A percentile compares a stretch with the other conserved stretches of the same genome.
Evolutionary conservation across 2,329 filamentous ascomycete species (phyloP).

Genomic region (Graphiopsis chlorocephala): DNA sequence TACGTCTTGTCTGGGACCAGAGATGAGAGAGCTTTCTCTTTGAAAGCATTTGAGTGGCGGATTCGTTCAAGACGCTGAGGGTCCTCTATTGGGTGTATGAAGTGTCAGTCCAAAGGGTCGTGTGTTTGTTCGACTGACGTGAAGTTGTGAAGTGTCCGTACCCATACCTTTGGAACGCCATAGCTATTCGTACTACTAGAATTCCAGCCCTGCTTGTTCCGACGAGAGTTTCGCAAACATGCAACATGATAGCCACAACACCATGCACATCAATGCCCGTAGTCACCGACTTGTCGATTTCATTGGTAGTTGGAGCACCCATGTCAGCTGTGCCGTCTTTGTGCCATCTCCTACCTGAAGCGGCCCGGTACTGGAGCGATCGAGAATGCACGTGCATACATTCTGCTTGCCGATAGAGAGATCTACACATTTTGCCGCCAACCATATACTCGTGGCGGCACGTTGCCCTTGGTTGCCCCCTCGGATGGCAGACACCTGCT

Average conservation of each 20-base stretch:
- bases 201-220: too few relatives aligned
- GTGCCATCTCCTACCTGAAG: not conserved
- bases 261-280: not conserved
- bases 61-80: too few relatives aligned
- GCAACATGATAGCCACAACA: too few relatives aligned
- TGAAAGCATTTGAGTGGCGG: too few relatives aligned
- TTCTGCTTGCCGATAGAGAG: not conserved
- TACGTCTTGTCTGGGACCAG: too few relatives aligned
- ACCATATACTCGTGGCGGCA: not conserved
- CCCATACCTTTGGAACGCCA: not conserved
- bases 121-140: too few relatives aligned
- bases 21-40: too few relatives aligned
- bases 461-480: not conserved
- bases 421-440: not conserved
- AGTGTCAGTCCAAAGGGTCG: too few relatives aligned
- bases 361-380: not conserved
- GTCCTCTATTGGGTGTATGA: too few relatives aligned
- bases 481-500: not conserved
- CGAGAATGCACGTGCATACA: not conserved
- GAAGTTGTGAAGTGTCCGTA: not conserved
- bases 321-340: not conserved
- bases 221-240: too few relatives aligned
- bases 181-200: not conserved
- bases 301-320: not conserved
- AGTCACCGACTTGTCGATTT: not conserved